Evolutionary conservation across 2,329 filamentous ascomycete genomes (phyloP).

Genomic region (Chalaropsis ovoidea): DNA sequence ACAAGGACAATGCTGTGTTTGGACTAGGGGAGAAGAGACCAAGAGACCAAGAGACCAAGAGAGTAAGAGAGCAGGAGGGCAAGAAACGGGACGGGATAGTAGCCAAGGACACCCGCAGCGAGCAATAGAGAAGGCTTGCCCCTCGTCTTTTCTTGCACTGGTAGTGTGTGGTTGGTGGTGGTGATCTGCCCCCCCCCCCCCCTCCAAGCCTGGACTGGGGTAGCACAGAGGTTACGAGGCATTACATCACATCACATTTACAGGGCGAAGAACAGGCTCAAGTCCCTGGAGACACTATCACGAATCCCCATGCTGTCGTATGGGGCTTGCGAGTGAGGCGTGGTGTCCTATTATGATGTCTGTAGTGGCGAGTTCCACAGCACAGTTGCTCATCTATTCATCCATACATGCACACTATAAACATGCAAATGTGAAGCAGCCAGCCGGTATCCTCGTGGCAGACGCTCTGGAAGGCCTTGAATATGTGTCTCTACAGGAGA

Average conservation of each 20-base stretch:
- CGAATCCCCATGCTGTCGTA: background rate
- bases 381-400: background rate
- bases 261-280: background rate
- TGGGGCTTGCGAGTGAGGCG: background rate
- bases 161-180: background rate
- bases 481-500: background rate
- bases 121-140: too few species aligned
- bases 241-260: conserved; percentile 3
- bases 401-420: background rate
- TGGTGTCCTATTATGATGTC: background rate
- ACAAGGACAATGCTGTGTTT: conserved; percentile 13
- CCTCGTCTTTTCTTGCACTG: too few species aligned
- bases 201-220: conserved; percentile 3
- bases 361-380: conserved; percentile 4
- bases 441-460: background rate
- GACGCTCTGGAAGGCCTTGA: background rate
- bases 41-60: background rate
- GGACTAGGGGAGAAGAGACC: background rate
- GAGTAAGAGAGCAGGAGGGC: background rate
- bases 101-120: background rate
- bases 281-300: background rate
- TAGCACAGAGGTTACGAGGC: background rate
- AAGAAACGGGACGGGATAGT: background rate
- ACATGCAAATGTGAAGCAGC: conserved; percentile 1
- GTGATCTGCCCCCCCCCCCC: background rate